A percentile compares a stretch with the other conserved stretches of the same genome.
Evolutionary conservation across 176 grass and related monocot genomes (phyloP).

Genomic region (Tillandsia fasciculata): DNA sequence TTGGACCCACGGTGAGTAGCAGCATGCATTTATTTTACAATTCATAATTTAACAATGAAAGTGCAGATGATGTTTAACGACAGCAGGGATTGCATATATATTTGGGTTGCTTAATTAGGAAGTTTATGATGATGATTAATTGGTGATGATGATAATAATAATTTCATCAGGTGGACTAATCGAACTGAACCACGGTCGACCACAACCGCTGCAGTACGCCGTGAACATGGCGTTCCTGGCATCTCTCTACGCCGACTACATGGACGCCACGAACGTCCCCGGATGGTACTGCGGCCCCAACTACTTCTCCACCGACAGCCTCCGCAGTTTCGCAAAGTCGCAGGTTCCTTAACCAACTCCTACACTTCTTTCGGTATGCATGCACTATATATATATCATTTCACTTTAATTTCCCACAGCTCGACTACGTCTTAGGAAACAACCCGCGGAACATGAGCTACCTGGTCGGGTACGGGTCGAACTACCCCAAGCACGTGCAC

Average conservation of each 20-base stretch:
- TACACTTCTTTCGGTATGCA: neutral
- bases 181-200: constrained; percentile 60
- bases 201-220: constrained; percentile 62
- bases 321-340: constrained; percentile 55
- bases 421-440: constrained; percentile 72
- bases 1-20: constrained; percentile 27
- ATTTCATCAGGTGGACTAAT: constrained; percentile 42
- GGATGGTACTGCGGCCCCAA: constrained; percentile 82
- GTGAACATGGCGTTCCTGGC: constrained; percentile 71
- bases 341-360: constrained; percentile 19
- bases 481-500: constrained; percentile 68
- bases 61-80: no score
- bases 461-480: constrained; percentile 74
- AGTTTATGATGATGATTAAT: no score
- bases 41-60: no score
- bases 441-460: constrained; percentile 96
- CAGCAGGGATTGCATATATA: constrained; percentile 16
- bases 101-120: no score
- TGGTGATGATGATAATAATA: no score
- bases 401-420: constrained; percentile 17
- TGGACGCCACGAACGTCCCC: constrained; percentile 63
- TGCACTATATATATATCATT: neutral
- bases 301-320: constrained; percentile 49
- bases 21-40: no score
- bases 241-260: constrained; percentile 80